Percentiles rank a stretch among this genome's conserved stretches.
These are phyloP conservation scores for Primulina tabacum DNA, from an alignment of 257 asterid species.

Conservation along the genomic window DNA sequence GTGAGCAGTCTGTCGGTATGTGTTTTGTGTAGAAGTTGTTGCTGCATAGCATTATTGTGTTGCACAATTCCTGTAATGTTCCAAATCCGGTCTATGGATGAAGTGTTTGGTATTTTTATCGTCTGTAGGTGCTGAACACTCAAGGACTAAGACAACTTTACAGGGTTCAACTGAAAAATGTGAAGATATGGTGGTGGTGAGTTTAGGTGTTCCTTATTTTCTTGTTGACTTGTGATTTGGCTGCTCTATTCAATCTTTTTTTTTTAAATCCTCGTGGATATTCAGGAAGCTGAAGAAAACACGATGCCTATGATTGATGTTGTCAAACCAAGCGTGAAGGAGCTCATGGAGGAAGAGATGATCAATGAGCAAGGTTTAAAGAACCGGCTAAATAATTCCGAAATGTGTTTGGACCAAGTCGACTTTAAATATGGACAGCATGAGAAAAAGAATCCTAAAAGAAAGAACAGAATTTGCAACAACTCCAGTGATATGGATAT, in stretches of 20 bases:
- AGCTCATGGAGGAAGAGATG: conserved; percentile 97
- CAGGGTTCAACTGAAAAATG: conserved; percentile 25
- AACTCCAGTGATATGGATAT: conserved; percentile 44
- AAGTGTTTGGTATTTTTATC: background rate
- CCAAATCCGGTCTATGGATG: background rate
- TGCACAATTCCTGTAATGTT: background rate
- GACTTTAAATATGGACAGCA: conserved; percentile 31
- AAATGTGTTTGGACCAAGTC: conserved; percentile 30
- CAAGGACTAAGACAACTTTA: conserved; percentile 24
- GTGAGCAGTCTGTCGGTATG: conserved; percentile 53
- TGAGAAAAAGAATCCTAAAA: conserved; percentile 40
- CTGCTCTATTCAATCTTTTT: background rate
- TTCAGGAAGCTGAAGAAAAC: conserved; percentile 52
- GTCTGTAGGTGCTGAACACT: conserved; percentile 33
- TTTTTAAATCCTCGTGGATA: background rate
- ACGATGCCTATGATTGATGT: conserved; percentile 32
- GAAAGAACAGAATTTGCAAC: conserved; percentile 34
- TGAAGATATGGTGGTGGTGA: conserved; percentile 38
- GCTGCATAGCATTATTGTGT: background rate
- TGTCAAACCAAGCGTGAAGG: conserved; percentile 71
- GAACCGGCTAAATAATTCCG: conserved; percentile 34
- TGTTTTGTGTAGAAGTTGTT: conserved; percentile 11
- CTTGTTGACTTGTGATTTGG: conserved; percentile 11
- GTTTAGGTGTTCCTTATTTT: conserved; percentile 11
- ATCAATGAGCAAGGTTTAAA: conserved; percentile 41